Base-by-base conservation (phyloP, 176 grass and related monocot genomes). In the Eleusine indica region DNA sequence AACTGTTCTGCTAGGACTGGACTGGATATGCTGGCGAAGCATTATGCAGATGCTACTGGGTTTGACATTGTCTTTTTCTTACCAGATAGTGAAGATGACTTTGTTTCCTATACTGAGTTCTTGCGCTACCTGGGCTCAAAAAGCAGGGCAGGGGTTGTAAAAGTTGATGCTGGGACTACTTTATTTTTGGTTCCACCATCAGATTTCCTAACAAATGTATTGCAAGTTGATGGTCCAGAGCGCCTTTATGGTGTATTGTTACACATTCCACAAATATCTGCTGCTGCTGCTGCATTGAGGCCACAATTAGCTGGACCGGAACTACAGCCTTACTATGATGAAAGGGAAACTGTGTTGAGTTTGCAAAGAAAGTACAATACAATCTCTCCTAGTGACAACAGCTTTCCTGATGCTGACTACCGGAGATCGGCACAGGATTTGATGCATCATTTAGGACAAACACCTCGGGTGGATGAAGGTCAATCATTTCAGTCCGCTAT, bases 81-180 rank as follows among this genome's bases (percentile, higher is more conserved):
- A 76, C 96, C 96, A 75, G 93, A 96, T 64, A 90, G 91, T 15
- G 96, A 99, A 88, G 93, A 89, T 15, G 96, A 99, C 46, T 96
- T 99, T 1, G 78, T 94, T 68, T 94, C 96, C n/a, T 99, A 99
- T 70, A 99, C 93, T 41, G 96, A 99, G 67, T 96, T 99, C 70
- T 82, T 99, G 68, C 87, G 82, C 39, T 99, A 99, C 61, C 74
- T 99, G 51, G 66, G 89, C 28, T 91, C 89, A 57, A 99, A 96
- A 87, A 90, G 83, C 75, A 93, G 93, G 70, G 96, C 96, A 7
- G 96, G 96, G 29, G 96, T 99, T 90, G 96, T 94, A 53, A 99
- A 96, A 71, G 82, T 99, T 80, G 89, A 95, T 75, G 84, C 87
- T 51, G 87, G 87, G 18, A 92, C 87, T 43, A 92, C 96, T 18